A percentile compares a stretch with the other conserved stretches of the same genome.
Conservation (phyloP, 2,329 filamentous ascomycete genomes). For the Basipetospora chlamydospora region DNA sequence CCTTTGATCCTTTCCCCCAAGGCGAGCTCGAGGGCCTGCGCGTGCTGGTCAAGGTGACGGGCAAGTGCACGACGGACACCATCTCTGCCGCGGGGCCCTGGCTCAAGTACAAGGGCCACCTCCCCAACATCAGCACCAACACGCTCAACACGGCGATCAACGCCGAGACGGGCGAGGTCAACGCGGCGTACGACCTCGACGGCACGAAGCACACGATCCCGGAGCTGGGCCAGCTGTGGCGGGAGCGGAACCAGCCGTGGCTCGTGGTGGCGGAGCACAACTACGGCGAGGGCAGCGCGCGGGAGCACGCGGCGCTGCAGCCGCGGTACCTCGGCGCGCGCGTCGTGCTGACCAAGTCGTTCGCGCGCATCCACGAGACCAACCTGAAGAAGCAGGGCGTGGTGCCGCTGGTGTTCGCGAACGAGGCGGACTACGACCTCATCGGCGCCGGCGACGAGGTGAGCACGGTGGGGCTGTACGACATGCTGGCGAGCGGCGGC, state of each 20-base stretch:
- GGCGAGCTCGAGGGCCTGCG: conserved; percentile 75
- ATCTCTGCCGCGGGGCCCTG: conserved; percentile 95
- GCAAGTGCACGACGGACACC: conserved; percentile 95
- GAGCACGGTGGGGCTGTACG: conserved; percentile 58
- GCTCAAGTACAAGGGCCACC: conserved; percentile 96
- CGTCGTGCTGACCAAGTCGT: conserved; percentile 88
- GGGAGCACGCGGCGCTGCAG: conserved; percentile 96
- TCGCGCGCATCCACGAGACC: conserved; percentile 99
- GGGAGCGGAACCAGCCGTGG: conserved; percentile 91
- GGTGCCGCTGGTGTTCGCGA: conserved; percentile 89
- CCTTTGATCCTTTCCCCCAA: conserved; percentile 81
- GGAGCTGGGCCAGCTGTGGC: conserved; percentile 92
- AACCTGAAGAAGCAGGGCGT: conserved; percentile 99
- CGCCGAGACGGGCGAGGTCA: conserved; percentile 87
- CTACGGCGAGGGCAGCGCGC: conserved; percentile 94
- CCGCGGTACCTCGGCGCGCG: conserved; percentile 92
- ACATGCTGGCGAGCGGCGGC: conserved; percentile 67
- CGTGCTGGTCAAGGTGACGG: conserved; percentile 90
- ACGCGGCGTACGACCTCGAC: conserved; percentile 88
- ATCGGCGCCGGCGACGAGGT: conserved; percentile 81
- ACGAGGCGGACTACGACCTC: conserved; percentile 96
- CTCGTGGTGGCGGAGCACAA: conserved; percentile 99
- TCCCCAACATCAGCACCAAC: conserved; percentile 99
- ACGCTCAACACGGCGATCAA: conserved; percentile 98
- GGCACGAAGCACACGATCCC: conserved; percentile 80